These are phyloP conservation scores for Amanita subjunquillea DNA, from an alignment of 768 basidiomycete species.

Conservation along the genomic window DNA sequence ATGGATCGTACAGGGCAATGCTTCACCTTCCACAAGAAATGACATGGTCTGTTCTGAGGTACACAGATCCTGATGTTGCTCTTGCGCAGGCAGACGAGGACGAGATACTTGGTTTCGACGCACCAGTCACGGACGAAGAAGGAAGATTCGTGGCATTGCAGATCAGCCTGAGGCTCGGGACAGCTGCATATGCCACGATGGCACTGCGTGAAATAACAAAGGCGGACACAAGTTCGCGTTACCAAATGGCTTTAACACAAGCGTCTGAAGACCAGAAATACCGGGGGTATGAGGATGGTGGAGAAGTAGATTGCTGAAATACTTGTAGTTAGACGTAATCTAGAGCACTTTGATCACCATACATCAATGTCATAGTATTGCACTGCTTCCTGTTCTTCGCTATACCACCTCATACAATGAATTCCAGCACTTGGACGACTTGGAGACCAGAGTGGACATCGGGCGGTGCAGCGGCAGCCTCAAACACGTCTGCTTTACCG, in stretches of 20 bases:
- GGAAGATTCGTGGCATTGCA: conserved; percentile 87
- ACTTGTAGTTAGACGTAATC: neutral
- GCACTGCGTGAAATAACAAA: conserved; percentile 92
- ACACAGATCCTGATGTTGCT: conserved; percentile 89
- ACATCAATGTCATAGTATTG: neutral
- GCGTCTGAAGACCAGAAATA: conserved; percentile 78
- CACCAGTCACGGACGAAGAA: conserved; percentile 52
- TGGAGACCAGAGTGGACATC: conserved; percentile 3
- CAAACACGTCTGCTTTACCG: conserved; percentile 1
- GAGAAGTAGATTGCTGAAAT: conserved; percentile 10
- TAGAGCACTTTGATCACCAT: neutral
- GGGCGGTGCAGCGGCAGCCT: neutral
- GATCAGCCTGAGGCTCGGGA: conserved; percentile 75
- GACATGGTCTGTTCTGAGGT: conserved; percentile 73
- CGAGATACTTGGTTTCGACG: conserved; percentile 70
- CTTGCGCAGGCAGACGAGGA: conserved; percentile 96
- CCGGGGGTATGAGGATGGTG: conserved; percentile 36
- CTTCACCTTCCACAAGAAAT: conserved; percentile 77
- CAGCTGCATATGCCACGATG: conserved; percentile 97
- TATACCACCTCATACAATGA: neutral
- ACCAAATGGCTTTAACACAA: conserved; percentile 71
- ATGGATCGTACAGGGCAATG: conserved; percentile 90
- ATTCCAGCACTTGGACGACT: neutral
- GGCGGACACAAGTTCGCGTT: conserved; percentile 89
- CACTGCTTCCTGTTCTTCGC: too few species aligned